Base-by-base conservation (phyloP, 106 monocot genomes). In the Acanthochlamys bracteata region DNA sequence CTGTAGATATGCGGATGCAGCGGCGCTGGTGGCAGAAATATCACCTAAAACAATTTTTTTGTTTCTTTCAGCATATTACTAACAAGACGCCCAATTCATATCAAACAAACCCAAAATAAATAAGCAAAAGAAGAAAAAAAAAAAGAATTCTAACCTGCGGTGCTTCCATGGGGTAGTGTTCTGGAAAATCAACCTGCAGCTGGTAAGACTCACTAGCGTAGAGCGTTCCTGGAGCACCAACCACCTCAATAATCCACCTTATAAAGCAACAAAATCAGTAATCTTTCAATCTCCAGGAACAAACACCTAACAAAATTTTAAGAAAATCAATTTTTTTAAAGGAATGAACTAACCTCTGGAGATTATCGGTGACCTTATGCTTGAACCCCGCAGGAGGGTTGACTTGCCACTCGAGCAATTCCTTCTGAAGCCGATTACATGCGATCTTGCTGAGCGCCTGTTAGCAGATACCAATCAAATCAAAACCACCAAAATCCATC, bases 361-460 rank as follows among this genome's bases (percentile, higher is more conserved):
- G 83, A 49, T 80, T 88, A 69, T 80, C 80, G n/a, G 79, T 71
- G 69, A 79, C 76, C 61, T 74, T 77, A 63, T 82, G 79, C 74
- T 71, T 88, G 77, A 88, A 88, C 39, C 87, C 87, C 4, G 74
- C 25, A 7, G 83, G 83, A 17, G 87, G 87, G 55, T 80, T 83
- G 77, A 83, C 70, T 71, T 88, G 87, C 87, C 87, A 88, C 49
- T 88, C 87, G 61, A 67, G 68, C 24, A 88, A 71, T 62, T 88
- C 87, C 76, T 88, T 88, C 80, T 83, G 83, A 12, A 88, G 77
- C 55, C 83, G 53, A 59, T 80, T 88, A 74, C 74, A 77, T 0
- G 87, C 83, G 74, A 88, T 88, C 69, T 88, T 88, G 77, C 87
- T 83, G 76, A 88, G 65, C 17, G 68, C 76, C 86, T 86, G 64